These are phyloP conservation scores for Sonneratia caseolaris DNA, from an alignment of 345 rosid genomes.

Conservation along the genomic window DNA sequence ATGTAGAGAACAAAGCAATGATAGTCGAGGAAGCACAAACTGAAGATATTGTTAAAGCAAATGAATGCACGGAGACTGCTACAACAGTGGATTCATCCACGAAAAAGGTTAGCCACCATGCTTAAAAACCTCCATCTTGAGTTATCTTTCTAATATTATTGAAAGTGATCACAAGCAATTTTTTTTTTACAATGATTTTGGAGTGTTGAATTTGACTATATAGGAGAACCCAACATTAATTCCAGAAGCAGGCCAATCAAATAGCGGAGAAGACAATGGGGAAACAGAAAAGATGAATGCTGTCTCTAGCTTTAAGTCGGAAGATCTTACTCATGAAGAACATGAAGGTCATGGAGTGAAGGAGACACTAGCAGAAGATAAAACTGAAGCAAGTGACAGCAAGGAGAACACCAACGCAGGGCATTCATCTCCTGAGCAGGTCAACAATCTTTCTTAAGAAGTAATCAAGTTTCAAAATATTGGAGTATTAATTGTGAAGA, in stretches of 20 bases:
- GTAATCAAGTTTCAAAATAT: neutral
- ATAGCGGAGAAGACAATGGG: neutral
- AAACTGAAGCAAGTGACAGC: neutral
- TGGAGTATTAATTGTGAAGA: no score
- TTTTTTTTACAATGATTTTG: neutral
- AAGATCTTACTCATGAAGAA: neutral
- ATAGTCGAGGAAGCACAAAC: neutral
- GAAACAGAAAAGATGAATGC: neutral
- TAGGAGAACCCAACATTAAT: neutral
- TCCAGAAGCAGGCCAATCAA: constrained; percentile 1
- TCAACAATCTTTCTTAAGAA: neutral
- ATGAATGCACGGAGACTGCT: neutral
- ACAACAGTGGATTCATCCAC: neutral
- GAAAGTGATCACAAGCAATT: neutral
- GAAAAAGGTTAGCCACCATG: neutral
- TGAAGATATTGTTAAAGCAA: neutral
- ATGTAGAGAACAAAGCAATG: neutral
- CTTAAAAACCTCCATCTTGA: neutral
- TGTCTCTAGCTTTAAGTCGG: neutral
- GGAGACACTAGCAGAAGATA: neutral
- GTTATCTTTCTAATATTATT: neutral
- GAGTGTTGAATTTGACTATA: neutral
- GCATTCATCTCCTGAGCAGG: neutral
- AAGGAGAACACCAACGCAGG: neutral
- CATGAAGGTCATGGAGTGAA: neutral